A percentile compares a stretch with the other conserved stretches of the same genome.
phyloP scores from a whole-genome alignment of 169 alveolate genomes.

The Perkinsus marinus region DNA sequence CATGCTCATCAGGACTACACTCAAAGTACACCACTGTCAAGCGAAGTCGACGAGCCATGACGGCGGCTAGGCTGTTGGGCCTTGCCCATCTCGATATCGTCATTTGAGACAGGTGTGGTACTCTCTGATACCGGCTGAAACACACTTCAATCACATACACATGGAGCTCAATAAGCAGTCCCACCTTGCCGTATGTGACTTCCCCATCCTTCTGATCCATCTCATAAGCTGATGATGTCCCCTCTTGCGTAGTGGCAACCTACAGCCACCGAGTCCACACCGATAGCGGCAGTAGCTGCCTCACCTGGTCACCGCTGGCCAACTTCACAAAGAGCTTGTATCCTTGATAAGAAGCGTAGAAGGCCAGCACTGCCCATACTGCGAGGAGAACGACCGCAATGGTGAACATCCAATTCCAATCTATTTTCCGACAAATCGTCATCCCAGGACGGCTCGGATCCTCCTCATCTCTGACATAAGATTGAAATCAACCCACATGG shows the following conservation, averaged over 20 bases:
- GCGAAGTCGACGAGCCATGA: neutral
- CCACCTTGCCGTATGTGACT: neutral
- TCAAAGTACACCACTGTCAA: neutral
- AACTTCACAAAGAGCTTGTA: neutral
- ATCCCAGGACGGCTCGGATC: neutral
- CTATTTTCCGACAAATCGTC: neutral
- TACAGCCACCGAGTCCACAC: too few relatives aligned
- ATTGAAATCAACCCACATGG: neutral
- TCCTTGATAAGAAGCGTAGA: neutral
- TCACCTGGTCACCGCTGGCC: neutral
- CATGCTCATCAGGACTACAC: neutral
- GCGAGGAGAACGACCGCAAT: neutral
- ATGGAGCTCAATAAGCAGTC: neutral
- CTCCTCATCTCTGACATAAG: neutral
- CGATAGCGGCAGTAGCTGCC: too few relatives aligned
- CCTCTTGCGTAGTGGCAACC: neutral
- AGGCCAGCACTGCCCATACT: neutral
- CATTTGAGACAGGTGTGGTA: neutral
- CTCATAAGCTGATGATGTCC: neutral
- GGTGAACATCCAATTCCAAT: neutral
- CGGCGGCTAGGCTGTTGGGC: neutral
- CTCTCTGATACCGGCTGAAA: neutral
- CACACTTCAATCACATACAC: neutral
- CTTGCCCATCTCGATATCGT: neutral
- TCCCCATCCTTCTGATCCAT: neutral